Evolutionary conservation across 768 basidiomycete genomes (phyloP).

Genomic region (Mycena vulgaris): DNA sequence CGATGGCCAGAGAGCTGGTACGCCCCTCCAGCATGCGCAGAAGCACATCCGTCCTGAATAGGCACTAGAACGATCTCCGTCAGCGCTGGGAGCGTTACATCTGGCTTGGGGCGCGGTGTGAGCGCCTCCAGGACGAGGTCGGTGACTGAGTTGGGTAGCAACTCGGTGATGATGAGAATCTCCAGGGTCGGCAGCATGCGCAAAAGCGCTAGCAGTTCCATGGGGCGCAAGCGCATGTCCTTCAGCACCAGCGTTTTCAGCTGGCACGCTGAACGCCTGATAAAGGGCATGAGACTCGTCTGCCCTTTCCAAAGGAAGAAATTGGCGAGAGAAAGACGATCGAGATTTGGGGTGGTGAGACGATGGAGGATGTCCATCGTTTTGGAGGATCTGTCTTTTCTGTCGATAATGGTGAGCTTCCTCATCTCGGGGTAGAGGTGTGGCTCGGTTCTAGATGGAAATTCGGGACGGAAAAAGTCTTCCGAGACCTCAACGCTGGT

Average conservation of each 20-base stretch:
- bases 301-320: neutral
- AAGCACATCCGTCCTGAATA: neutral
- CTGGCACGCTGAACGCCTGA: neutral
- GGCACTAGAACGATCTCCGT: neutral
- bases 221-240: neutral
- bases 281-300: neutral
- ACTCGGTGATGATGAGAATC: neutral
- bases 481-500: neutral
- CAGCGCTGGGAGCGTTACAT: neutral
- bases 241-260: neutral
- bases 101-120: neutral
- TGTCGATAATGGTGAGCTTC: neutral
- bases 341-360: neutral
- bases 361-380: neutral
- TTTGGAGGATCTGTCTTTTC: neutral
- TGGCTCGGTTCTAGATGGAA: no score
- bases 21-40: slow-evolving; percentile 7
- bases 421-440: neutral
- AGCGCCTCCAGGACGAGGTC: neutral
- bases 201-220: neutral
- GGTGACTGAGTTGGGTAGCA: neutral
- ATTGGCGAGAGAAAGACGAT: neutral
- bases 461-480: no score
- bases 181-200: neutral
- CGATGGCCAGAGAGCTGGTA: neutral